Evolutionary conservation across 2,329 filamentous ascomycete species (phyloP).

Genomic region (Diaporthe vaccinii): DNA sequence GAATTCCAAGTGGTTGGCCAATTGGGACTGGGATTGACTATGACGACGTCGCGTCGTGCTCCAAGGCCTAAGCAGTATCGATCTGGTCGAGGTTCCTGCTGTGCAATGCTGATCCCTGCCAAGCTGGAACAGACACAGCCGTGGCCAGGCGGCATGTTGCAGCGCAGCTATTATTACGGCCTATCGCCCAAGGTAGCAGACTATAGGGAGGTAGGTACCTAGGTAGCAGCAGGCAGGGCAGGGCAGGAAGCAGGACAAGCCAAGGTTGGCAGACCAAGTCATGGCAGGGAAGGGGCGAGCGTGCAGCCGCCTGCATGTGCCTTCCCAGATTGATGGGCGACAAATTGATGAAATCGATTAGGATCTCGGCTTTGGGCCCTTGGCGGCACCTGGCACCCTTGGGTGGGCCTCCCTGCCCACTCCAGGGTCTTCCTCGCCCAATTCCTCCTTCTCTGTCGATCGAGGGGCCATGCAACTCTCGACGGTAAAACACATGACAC

Average conservation of each 20-base stretch:
- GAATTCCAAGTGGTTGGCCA: slow-evolving; percentile 27
- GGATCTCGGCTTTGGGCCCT: slow-evolving; percentile 22
- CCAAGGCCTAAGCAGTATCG: slow-evolving; percentile 14
- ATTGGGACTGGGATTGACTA: slow-evolving; percentile 18
- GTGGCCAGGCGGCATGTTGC: slow-evolving; percentile 14
- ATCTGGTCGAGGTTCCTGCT: neutral
- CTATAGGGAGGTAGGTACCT: neutral
- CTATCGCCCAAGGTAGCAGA: neutral
- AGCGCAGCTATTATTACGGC: neutral
- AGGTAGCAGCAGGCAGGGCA: no score
- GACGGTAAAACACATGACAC: slow-evolving; percentile 20
- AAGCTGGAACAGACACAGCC: slow-evolving; percentile 28
- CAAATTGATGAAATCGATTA: slow-evolving; percentile 20
- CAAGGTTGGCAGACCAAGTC: slow-evolving; percentile 12
- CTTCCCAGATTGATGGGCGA: slow-evolving; percentile 26
- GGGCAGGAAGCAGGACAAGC: neutral
- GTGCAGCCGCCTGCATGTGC: slow-evolving; percentile 21
- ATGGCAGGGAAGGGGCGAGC: neutral
- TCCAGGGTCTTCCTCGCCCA: slow-evolving; percentile 23
- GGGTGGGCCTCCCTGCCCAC: slow-evolving; percentile 3
- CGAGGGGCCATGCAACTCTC: slow-evolving; percentile 18
- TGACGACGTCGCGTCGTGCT: slow-evolving; percentile 22
- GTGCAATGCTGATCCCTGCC: slow-evolving; percentile 22
- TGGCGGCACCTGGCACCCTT: neutral
- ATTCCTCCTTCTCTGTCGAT: neutral